Conservation (phyloP, 768 basidiomycete genomes). For the Termitomyces sp. region DNA sequence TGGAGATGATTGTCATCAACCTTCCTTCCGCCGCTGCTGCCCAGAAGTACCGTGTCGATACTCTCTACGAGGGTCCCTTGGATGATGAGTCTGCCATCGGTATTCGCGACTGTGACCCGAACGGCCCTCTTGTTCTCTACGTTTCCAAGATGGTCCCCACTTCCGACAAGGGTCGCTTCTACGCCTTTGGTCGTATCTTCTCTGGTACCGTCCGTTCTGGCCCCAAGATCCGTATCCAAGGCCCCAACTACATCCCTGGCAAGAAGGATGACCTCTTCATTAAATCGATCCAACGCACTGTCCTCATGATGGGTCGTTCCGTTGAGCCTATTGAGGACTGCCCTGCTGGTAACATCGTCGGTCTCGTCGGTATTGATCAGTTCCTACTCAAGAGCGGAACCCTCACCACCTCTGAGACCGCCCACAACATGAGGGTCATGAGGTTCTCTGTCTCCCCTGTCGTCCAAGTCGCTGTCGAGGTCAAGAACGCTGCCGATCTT, state of each 20-base stretch:
- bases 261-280: constrained; percentile 97
- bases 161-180: constrained; percentile 99
- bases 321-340: constrained; percentile 98
- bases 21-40: constrained; percentile 95
- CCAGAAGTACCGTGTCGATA: constrained; percentile 97
- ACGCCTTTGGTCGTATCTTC: constrained; percentile 99
- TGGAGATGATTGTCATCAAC: constrained; percentile 99
- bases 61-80: constrained; percentile 99
- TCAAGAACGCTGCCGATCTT: constrained; percentile 98
- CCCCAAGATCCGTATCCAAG: constrained; percentile 98
- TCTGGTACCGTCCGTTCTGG: constrained; percentile 95
- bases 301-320: constrained; percentile 99
- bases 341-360: constrained; percentile 96
- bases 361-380: constrained; percentile 99
- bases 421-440: constrained; percentile 99
- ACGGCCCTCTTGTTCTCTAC: constrained; percentile 93
- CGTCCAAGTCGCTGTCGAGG: constrained; percentile 97
- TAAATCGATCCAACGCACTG: constrained; percentile 97
- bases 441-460: constrained; percentile 99
- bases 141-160: constrained; percentile 99
- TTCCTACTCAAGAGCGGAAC: constrained; percentile 99
- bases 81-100: constrained; percentile 98
- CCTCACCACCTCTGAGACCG: constrained; percentile 93
- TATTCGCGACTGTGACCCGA: constrained; percentile 97
- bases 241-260: constrained; percentile 96